phyloP scores from a whole-genome alignment of 306 rosid genomes.

The Ammopiptanthus mongolicus region DNA sequence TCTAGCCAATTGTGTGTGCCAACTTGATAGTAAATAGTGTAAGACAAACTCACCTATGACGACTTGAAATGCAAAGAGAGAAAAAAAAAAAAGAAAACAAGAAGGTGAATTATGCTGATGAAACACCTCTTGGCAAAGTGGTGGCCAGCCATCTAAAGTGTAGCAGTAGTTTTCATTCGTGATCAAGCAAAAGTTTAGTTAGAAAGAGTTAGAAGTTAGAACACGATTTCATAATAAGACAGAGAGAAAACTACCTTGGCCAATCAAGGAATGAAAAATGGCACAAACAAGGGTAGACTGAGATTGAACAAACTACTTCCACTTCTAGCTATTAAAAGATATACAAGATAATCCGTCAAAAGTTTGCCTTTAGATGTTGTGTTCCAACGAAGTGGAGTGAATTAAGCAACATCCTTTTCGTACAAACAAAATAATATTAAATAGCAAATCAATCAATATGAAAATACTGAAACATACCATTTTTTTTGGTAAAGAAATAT shows the following conservation, averaged over 20 bases:
- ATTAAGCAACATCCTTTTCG: neutral
- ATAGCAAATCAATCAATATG: neutral
- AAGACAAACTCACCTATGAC: neutral
- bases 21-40: neutral
- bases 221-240: slow-evolving; percentile 19
- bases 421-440: neutral
- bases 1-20: neutral
- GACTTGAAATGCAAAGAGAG: neutral
- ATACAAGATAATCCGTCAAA: neutral
- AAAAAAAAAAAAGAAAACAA: no score
- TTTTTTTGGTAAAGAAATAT: no score
- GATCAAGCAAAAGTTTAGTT: slow-evolving; percentile 2
- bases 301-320: neutral
- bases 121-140: neutral
- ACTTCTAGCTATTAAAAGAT: neutral
- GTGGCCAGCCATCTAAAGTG: neutral
- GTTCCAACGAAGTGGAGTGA: neutral
- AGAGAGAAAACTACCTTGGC: neutral
- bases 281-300: slow-evolving; percentile 4
- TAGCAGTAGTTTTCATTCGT: slow-evolving; percentile 12
- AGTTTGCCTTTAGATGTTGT: slow-evolving; percentile 4
- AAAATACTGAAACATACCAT: neutral
- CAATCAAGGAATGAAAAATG: slow-evolving; percentile 10
- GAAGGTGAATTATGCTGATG: neutral
- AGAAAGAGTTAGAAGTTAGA: neutral